A percentile compares a stretch with the other conserved stretches of the same genome.
Evolutionary conservation across 1,284 basidiomycete species (phyloP).

Genomic region (Gomphus bonarii): DNA sequence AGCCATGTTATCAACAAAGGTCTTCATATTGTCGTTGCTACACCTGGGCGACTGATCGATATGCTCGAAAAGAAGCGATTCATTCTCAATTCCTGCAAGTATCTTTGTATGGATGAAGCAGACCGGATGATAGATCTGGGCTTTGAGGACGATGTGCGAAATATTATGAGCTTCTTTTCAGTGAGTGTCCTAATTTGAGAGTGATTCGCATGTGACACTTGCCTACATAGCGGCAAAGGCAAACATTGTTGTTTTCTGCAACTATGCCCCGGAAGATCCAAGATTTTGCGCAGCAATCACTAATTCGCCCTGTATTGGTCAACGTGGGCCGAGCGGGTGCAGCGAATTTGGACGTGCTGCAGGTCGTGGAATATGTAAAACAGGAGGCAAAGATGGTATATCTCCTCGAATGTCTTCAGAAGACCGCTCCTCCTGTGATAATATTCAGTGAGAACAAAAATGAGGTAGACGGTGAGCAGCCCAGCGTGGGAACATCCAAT

Average conservation of each 20-base stretch:
- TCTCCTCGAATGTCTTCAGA: conserved; percentile 93
- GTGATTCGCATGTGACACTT: conserved; percentile 11
- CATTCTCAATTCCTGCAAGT: conserved; percentile 88
- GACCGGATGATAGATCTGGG: conserved; percentile 99
- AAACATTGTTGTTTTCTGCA: conserved; percentile 95
- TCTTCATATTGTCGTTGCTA: conserved; percentile 93
- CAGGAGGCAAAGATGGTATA: conserved; percentile 99
- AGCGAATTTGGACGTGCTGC: conserved; percentile 92
- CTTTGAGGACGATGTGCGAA: conserved; percentile 97
- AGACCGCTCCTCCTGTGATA: conserved; percentile 97
- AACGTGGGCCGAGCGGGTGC: conserved; percentile 98
- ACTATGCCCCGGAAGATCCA: conserved; percentile 99
- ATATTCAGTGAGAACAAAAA: conserved; percentile 99
- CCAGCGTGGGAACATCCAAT: not conserved
- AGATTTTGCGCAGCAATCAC: conserved; percentile 93
- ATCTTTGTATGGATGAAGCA: conserved; percentile 97
- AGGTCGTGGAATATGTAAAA: conserved; percentile 98
- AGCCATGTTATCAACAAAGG: conserved; percentile 83
- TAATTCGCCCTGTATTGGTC: conserved; percentile 88
- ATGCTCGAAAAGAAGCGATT: conserved; percentile 94
- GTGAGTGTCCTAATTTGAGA: conserved; percentile 25
- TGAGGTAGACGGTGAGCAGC: conserved; percentile 81
- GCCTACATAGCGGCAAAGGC: conserved; percentile 70
- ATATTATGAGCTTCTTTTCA: conserved; percentile 98
- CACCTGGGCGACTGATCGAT: conserved; percentile 91